Evolutionary conservation across 2,329 filamentous ascomycete species (phyloP).

Genomic region (Lachnellula cervina): DNA sequence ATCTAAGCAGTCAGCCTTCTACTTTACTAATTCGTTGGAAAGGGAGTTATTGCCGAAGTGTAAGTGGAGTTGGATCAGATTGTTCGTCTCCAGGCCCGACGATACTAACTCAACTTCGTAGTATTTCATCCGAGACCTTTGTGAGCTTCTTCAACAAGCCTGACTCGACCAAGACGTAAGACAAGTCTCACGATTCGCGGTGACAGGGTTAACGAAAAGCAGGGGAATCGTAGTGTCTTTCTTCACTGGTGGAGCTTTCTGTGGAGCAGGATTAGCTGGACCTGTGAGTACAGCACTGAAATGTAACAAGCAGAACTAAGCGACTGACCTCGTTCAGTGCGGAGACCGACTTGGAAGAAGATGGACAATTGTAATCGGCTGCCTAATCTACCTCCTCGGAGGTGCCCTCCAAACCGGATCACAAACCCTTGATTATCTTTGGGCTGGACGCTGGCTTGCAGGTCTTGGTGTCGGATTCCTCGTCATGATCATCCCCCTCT

Average conservation of each 20-base stretch:
- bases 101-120: background rate
- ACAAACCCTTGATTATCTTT: slow-evolving; percentile 53
- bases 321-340: background rate
- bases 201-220: background rate
- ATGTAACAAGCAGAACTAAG: background rate
- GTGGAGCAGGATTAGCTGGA: slow-evolving; percentile 52
- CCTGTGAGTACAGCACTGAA: slow-evolving; percentile 9
- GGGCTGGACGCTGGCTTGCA: slow-evolving; percentile 64
- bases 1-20: too few species aligned
- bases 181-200: background rate
- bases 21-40: too few species aligned
- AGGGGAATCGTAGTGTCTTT: slow-evolving; percentile 70
- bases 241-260: slow-evolving; percentile 60
- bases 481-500: slow-evolving; percentile 50
- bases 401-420: slow-evolving; percentile 71
- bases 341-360: slow-evolving; percentile 66
- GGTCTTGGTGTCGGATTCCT: slow-evolving; percentile 54
- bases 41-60: slow-evolving; percentile 41
- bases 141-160: slow-evolving; percentile 35
- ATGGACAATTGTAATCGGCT: slow-evolving; percentile 67
- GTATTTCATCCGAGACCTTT: slow-evolving; percentile 46
- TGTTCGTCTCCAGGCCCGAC: background rate
- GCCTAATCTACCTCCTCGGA: slow-evolving; percentile 66
- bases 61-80: background rate
- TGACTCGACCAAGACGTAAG: slow-evolving; percentile 27